Conservation (phyloP, 192 early-diverging fungal genomes). For the Pecoramyces ruminantium region DNA sequence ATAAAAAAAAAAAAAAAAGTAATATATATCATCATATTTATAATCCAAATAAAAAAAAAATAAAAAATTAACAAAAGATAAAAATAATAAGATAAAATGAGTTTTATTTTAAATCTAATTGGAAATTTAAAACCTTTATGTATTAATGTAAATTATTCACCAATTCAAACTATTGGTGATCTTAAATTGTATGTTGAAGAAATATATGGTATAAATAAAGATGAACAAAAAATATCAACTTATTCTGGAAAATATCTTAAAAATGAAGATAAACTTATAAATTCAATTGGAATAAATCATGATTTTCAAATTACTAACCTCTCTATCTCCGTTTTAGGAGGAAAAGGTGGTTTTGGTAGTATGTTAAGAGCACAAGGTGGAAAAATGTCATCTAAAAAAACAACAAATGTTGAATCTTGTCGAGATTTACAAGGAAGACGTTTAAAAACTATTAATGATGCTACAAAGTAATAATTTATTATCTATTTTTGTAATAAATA, state of each 20-base stretch:
- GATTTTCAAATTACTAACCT: background rate
- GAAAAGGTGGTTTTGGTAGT: slow-evolving; percentile 96
- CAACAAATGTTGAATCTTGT: slow-evolving; percentile 83
- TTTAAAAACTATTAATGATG: slow-evolving; percentile 76
- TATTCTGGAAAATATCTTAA: background rate
- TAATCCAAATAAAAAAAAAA: too few species aligned
- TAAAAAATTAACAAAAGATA: too few species aligned
- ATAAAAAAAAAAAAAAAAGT: too few species aligned
- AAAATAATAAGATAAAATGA: background rate
- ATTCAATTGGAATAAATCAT: background rate
- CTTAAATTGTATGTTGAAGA: background rate
- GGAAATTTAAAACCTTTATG: background rate
- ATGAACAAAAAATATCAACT: background rate
- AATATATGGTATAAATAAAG: background rate
- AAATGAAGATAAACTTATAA: background rate
- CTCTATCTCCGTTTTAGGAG: slow-evolving; percentile 21
- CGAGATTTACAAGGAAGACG: slow-evolving; percentile 81
- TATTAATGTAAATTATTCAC: background rate
- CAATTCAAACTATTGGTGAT: background rate
- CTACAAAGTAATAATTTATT: slow-evolving; percentile 44
- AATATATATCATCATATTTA: too few species aligned
- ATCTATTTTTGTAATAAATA: too few species aligned
- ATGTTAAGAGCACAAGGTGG: slow-evolving; percentile 86
- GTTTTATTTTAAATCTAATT: background rate
- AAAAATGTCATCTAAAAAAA: slow-evolving; percentile 71